A percentile compares a stretch with the other conserved stretches of the same genome.
Conservation (phyloP, 768 basidiomycete genomes). For the Macrolepiota dolichaula region DNA sequence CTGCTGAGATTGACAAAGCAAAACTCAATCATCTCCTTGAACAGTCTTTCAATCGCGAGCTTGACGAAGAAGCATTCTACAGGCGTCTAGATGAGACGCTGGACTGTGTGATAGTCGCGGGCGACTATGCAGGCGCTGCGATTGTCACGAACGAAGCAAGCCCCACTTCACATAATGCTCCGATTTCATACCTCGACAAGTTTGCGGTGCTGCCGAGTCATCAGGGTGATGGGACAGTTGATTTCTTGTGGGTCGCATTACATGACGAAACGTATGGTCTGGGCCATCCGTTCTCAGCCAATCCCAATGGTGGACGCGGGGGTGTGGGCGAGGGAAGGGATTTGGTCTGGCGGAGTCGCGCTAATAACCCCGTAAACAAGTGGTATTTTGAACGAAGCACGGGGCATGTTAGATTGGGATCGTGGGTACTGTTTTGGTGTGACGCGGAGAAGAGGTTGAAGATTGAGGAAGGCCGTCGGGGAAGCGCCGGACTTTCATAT, state of each 20-base stretch:
- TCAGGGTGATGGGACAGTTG: slow-evolving; percentile 98
- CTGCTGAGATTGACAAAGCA: slow-evolving; percentile 64
- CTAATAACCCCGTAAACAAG: slow-evolving; percentile 95
- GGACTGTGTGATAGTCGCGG: slow-evolving; percentile 91
- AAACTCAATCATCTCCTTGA: slow-evolving; percentile 85
- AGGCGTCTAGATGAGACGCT: slow-evolving; percentile 68
- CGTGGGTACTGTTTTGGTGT: slow-evolving; percentile 98
- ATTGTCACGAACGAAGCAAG: slow-evolving; percentile 74
- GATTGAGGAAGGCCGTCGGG: slow-evolving; percentile 63
- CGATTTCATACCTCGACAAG: slow-evolving; percentile 94
- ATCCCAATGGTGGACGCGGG: slow-evolving; percentile 90
- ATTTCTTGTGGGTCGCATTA: slow-evolving; percentile 98
- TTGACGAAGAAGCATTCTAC: slow-evolving; percentile 78
- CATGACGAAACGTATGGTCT: slow-evolving; percentile 98
- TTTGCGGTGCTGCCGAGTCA: slow-evolving; percentile 94
- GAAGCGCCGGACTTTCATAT: slow-evolving; percentile 62
- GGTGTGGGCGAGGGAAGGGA: slow-evolving; percentile 90
- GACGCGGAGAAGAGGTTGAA: slow-evolving; percentile 88
- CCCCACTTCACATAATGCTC: slow-evolving; percentile 28
- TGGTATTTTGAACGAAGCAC: slow-evolving; percentile 98
- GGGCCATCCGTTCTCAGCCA: slow-evolving; percentile 89
- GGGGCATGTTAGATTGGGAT: slow-evolving; percentile 81
- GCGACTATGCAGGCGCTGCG: slow-evolving; percentile 94
- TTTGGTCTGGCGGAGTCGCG: slow-evolving; percentile 91
- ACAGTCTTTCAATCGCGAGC: slow-evolving; percentile 73